Percentiles rank a stretch among this genome's conserved stretches.
These are phyloP conservation scores for Botrytis elliptica DNA, from an alignment of 2,329 filamentous ascomycete genomes.

Conservation along the genomic window DNA sequence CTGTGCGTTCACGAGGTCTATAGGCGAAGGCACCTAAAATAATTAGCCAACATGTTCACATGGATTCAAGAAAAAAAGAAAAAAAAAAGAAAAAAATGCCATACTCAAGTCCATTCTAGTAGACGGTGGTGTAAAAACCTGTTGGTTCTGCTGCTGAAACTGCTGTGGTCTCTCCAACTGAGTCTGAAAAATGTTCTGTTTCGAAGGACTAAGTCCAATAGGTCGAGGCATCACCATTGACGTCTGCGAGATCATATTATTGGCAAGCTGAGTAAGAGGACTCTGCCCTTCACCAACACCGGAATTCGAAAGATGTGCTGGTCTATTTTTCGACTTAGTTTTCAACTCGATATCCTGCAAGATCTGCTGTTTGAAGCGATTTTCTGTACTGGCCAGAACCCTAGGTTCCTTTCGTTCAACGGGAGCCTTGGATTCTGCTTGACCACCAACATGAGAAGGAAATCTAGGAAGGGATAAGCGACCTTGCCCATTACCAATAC, in stretches of 20 bases:
- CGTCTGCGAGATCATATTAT: constrained; percentile 32
- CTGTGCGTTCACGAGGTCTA: constrained; percentile 24
- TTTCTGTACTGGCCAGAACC: constrained; percentile 30
- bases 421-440: neutral
- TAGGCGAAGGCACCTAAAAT: constrained; percentile 28
- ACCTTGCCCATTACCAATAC: neutral
- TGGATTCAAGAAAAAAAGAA: neutral
- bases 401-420: constrained; percentile 20
- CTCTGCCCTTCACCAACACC: constrained; percentile 15
- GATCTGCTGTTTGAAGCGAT: constrained; percentile 30
- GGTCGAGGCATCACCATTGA: constrained; percentile 22
- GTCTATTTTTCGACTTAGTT: neutral
- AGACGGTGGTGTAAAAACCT: constrained; percentile 34
- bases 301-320: neutral
- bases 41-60: constrained; percentile 24
- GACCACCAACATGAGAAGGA: neutral
- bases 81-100: neutral
- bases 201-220: constrained; percentile 13
- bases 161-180: constrained; percentile 26
- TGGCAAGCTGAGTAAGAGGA: constrained; percentile 29
- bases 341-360: constrained; percentile 30
- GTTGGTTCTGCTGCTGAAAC: constrained; percentile 33
- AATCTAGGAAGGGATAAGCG: constrained; percentile 12
- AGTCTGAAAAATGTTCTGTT: constrained; percentile 24
- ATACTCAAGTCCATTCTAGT: constrained; percentile 30